These are phyloP conservation scores for Aspergillus olivimuriae DNA, from an alignment of 495 filamentous ascomycete genomes.

Conservation along the genomic window DNA sequence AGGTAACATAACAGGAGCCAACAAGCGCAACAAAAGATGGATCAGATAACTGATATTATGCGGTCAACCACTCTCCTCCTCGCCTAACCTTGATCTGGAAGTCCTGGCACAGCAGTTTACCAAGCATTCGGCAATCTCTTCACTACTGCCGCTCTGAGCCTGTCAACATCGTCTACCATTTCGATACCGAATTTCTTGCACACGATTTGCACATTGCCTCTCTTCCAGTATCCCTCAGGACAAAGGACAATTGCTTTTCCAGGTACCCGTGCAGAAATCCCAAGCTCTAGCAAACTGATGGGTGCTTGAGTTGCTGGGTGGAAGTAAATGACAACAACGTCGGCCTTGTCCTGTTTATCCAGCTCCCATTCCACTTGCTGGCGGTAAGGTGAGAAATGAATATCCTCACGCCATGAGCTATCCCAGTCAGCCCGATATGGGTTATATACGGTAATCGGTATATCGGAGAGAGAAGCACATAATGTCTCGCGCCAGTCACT, in stretches of 20 bases:
- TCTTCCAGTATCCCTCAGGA: slow-evolving; percentile 38
- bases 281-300: slow-evolving; percentile 47
- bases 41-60: neutral
- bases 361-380: slow-evolving; percentile 57
- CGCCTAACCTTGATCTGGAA: neutral
- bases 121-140: neutral
- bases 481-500: slow-evolving; percentile 5
- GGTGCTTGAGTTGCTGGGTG: slow-evolving; percentile 38
- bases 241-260: slow-evolving; percentile 47
- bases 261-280: slow-evolving; percentile 35
- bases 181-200: neutral
- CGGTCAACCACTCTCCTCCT: neutral
- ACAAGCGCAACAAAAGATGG: neutral
- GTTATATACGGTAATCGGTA: slow-evolving; percentile 52
- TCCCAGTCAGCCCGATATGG: slow-evolving; percentile 52
- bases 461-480: slow-evolving; percentile 11
- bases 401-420: slow-evolving; percentile 41
- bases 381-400: slow-evolving; percentile 33
- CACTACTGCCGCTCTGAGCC: neutral
- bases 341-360: slow-evolving; percentile 39
- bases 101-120: neutral
- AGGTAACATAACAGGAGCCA: neutral
- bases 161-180: neutral
- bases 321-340: slow-evolving; percentile 51
- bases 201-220: neutral